phyloP scores from a whole-genome alignment of 179 eudicot genomes.

The Vitellaria paradoxa region DNA sequence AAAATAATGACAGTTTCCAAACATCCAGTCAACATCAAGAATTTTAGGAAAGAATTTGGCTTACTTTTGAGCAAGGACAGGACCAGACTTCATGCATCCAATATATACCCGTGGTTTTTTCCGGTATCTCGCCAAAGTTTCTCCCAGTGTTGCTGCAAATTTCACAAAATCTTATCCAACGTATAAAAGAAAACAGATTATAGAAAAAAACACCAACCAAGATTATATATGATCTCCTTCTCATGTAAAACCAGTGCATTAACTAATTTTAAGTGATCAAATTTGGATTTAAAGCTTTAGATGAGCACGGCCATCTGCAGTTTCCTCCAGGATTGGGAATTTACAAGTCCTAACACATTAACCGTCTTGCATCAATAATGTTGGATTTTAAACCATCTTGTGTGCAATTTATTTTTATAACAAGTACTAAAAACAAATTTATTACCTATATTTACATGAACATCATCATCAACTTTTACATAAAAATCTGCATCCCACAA shows the following conservation, averaged over 20 bases:
- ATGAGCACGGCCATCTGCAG: not conserved
- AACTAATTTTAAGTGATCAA: not conserved
- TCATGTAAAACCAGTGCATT: not conserved
- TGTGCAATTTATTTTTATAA: not conserved
- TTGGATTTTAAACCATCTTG: not conserved
- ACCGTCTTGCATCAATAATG: not conserved
- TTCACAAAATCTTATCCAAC: not conserved
- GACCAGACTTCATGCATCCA: slow-evolving; percentile 93
- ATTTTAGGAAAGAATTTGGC: slow-evolving; percentile 7
- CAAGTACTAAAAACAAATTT: not conserved
- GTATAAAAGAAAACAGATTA: not conserved
- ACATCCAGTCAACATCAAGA: slow-evolving; percentile 8
- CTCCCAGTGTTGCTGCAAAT: slow-evolving; percentile 81
- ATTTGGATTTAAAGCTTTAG: not conserved
- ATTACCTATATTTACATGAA: slow-evolving; percentile 82
- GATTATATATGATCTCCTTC: not conserved
- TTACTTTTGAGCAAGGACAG: slow-evolving; percentile 83
- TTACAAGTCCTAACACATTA: not conserved
- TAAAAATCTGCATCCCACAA: slow-evolving; percentile 91
- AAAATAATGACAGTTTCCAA: not conserved
- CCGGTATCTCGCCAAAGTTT: slow-evolving; percentile 61
- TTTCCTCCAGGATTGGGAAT: no score
- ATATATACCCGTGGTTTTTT: slow-evolving; percentile 65
- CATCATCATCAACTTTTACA: slow-evolving; percentile 88
- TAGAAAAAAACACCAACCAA: not conserved